Conservation (phyloP, 129 eudicot species). For the Artemisia annua region DNA sequence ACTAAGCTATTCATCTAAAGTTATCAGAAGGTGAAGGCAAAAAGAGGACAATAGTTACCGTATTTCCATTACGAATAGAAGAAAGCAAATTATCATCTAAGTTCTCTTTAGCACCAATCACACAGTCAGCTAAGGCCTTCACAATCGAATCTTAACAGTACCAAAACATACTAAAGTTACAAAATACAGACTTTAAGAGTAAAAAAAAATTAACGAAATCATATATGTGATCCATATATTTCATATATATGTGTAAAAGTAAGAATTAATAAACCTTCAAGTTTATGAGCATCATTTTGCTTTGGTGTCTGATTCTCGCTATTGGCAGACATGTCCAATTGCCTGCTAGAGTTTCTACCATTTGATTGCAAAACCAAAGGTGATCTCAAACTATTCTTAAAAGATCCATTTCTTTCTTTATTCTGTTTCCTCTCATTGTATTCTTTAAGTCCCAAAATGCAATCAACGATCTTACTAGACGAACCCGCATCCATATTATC, state of each 20-base stretch:
- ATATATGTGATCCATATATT: not conserved
- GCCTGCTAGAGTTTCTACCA: slow-evolving; percentile 43
- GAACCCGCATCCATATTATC: slow-evolving; percentile 79
- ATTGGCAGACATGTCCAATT: slow-evolving; percentile 48
- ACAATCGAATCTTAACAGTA: slow-evolving; percentile 50
- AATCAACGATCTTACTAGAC: slow-evolving; percentile 75
- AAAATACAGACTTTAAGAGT: too few species aligned
- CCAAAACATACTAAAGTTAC: not conserved
- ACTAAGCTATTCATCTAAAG: not conserved
- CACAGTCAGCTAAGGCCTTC: slow-evolving; percentile 56
- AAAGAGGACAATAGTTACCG: slow-evolving; percentile 47
- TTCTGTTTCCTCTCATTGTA: slow-evolving; percentile 78
- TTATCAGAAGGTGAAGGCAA: not conserved
- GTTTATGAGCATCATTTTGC: slow-evolving; percentile 34
- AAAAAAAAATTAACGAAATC: not conserved
- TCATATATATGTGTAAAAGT: slow-evolving; percentile 7
- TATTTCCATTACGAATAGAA: slow-evolving; percentile 53
- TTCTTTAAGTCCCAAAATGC: slow-evolving; percentile 76
- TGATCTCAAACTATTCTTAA: slow-evolving; percentile 58
- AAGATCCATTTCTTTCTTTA: slow-evolving; percentile 61
- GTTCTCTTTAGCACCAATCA: slow-evolving; percentile 86
- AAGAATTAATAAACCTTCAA: slow-evolving; percentile 50
- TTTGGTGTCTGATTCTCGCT: slow-evolving; percentile 37
- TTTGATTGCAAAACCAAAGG: slow-evolving; percentile 52
- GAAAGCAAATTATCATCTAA: slow-evolving; percentile 55